A percentile compares a stretch with the other conserved stretches of the same genome.
Evolutionary conservation across 331 rosid genomes (phyloP).

Genomic region (Rhamnella rubrinervis): DNA sequence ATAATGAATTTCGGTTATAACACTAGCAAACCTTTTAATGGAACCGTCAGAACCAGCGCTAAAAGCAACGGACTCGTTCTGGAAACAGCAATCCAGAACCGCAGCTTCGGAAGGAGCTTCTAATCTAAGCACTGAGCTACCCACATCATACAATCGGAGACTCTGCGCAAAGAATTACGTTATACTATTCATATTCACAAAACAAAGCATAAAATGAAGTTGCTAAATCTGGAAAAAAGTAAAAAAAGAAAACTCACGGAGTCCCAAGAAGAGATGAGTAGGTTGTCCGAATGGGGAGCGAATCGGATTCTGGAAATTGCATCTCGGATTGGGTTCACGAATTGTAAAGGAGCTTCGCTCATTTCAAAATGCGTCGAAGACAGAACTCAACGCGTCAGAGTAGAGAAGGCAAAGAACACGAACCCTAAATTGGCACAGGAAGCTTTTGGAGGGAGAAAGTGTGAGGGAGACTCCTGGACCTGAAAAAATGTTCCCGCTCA

Average conservation of each 20-base stretch:
- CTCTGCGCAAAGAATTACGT: conserved; percentile 32
- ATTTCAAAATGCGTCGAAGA: conserved; percentile 10
- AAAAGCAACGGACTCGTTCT: conserved; percentile 53
- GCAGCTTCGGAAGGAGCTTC: conserved; percentile 58
- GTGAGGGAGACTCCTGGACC: background rate
- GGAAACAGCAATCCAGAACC: conserved; percentile 78
- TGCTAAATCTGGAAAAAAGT: background rate
- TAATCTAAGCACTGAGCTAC: conserved; percentile 41
- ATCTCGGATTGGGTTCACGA: conserved; percentile 42
- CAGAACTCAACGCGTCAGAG: background rate
- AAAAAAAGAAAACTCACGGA: conserved; percentile 40
- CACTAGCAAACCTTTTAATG: conserved; percentile 52
- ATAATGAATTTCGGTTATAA: background rate
- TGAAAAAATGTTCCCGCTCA: conserved; percentile 26
- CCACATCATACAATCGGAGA: conserved; percentile 67
- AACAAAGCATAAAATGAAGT: background rate
- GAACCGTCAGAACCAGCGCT: conserved; percentile 62
- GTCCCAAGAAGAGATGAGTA: conserved; percentile 86
- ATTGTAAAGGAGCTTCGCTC: conserved; percentile 27
- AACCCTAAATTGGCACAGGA: conserved; percentile 16
- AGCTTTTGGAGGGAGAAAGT: background rate
- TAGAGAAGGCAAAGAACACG: background rate
- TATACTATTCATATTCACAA: background rate
- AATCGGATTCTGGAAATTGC: conserved; percentile 60
- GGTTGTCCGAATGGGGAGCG: conserved; percentile 59